Base-by-base conservation (phyloP, 1,139 yeast genomes). In the Kazachstania sp. region DNA sequence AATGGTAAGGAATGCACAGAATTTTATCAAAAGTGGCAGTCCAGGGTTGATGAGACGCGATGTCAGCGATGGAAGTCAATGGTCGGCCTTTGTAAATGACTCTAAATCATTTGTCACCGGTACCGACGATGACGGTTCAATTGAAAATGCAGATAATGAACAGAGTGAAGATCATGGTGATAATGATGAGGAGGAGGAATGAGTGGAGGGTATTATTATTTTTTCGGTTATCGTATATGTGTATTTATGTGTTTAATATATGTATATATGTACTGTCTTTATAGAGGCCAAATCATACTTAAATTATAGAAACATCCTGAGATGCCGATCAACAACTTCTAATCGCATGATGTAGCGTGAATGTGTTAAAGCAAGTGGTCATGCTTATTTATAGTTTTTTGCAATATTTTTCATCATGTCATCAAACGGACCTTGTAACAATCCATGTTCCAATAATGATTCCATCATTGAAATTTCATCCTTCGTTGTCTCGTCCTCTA, bases 401-500 rank as follows among this genome's bases (percentile, higher is more conserved):
- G 28, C 16, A 15, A 51, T 23, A 36, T 51, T 47, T 37, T 46
- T 42, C 12, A 55, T 19, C 15, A 55, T 41, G 5, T 51, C 46
- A 36, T 51, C 50, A 16, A 54, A 42, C 1, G 75, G 75, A 0
- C 74, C 73, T 5, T 57, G 58, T 7, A 57, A 53, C 1, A 64
- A 64, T 3, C 69, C 71, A 28, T 61, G 65, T 3, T 63, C 47
- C n/a, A 55, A 54, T 41, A 64, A 49, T 16, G 61, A 55, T 44
- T 56, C 52, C 40, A 64, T 48, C 41, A 64, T 52, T 45, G 60
- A 52, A 20, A 48, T 49, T 32, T 67, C 45, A 16, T 55, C 55
- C 41, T 57, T 56, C 38, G 54, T 51, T 8, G 48, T 35, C 15
- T 62, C 60, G 13, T 61, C 65, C 32, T 53, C 55, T 15, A 59